Percentiles rank a stretch among this genome's conserved stretches.
phyloP scores from a whole-genome alignment of 2,329 filamentous ascomycete species.

The Calonectria naviculata region DNA sequence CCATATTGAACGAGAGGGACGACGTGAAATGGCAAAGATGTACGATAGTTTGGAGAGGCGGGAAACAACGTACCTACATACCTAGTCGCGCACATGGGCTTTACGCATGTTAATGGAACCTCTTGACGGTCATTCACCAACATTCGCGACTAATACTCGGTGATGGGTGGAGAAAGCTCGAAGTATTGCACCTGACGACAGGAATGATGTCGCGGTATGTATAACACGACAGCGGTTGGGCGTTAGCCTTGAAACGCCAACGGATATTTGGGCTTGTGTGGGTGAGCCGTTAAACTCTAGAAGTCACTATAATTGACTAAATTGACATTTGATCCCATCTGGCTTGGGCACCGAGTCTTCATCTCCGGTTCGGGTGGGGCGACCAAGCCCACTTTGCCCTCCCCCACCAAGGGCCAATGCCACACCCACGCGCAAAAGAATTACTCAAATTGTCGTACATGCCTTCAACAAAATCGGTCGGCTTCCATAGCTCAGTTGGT shows the following conservation, averaged over 20 bases:
- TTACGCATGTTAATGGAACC: slow-evolving; percentile 16
- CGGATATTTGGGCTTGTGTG: neutral
- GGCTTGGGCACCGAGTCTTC: neutral
- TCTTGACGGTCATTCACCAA: neutral
- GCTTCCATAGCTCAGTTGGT: slow-evolving; percentile 45
- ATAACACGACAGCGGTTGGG: neutral
- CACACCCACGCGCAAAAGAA: neutral
- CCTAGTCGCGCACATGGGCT: neutral
- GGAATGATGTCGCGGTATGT: neutral
- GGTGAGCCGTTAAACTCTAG: neutral
- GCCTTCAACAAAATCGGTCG: slow-evolving; percentile 24
- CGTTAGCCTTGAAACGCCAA: neutral
- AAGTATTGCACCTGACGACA: neutral
- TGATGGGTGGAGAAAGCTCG: neutral
- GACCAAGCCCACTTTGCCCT: neutral
- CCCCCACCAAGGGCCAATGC: neutral
- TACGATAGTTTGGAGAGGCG: slow-evolving; percentile 27
- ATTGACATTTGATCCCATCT: neutral
- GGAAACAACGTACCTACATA: neutral
- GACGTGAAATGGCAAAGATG: slow-evolving; percentile 22
- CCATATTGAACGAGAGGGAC: slow-evolving; percentile 17
- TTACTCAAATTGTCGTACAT: neutral
- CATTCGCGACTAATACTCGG: neutral
- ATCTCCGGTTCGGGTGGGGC: neutral
- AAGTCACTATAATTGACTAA: neutral